Conservation (phyloP, 2,329 filamentous ascomycete species). For the Fusarium devonianum region DNA sequence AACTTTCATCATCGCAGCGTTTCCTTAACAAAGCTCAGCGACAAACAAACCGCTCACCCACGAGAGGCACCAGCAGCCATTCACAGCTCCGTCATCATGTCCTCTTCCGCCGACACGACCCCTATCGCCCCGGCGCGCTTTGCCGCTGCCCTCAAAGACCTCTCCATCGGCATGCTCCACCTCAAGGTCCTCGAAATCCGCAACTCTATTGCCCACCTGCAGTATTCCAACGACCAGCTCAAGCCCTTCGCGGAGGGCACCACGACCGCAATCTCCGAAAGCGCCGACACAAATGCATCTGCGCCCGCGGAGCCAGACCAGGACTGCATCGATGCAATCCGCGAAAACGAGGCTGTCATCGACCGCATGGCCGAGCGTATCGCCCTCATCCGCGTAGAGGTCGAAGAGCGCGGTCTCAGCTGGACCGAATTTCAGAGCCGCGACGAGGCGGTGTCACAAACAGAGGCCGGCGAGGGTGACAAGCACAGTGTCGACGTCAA, state of each 20-base stretch:
- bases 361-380: conserved; percentile 72
- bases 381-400: conserved; percentile 68
- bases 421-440: conserved; percentile 65
- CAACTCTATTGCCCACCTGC: conserved; percentile 77
- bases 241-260: conserved; percentile 68
- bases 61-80: background rate
- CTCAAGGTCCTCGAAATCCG: conserved; percentile 78
- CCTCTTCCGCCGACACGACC: conserved; percentile 65
- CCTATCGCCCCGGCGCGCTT: conserved; percentile 71
- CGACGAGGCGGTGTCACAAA: conserved; percentile 51
- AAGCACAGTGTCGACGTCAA: conserved; percentile 24
- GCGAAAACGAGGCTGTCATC: conserved; percentile 75
- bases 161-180: conserved; percentile 71
- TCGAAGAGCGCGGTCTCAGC: conserved; percentile 63
- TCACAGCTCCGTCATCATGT: conserved; percentile 60
- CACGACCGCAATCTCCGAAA: conserved; percentile 42
- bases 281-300: conserved; percentile 9
- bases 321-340: conserved; percentile 77
- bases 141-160: conserved; percentile 70
- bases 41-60: background rate
- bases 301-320: conserved; percentile 61
- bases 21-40: background rate
- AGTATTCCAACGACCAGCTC: conserved; percentile 77
- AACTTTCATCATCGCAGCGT: conserved; percentile 1
- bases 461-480: conserved; percentile 26